Evolutionary conservation across 2,329 filamentous ascomycete species (phyloP).

Genomic region (Amesomyces nigricolor): DNA sequence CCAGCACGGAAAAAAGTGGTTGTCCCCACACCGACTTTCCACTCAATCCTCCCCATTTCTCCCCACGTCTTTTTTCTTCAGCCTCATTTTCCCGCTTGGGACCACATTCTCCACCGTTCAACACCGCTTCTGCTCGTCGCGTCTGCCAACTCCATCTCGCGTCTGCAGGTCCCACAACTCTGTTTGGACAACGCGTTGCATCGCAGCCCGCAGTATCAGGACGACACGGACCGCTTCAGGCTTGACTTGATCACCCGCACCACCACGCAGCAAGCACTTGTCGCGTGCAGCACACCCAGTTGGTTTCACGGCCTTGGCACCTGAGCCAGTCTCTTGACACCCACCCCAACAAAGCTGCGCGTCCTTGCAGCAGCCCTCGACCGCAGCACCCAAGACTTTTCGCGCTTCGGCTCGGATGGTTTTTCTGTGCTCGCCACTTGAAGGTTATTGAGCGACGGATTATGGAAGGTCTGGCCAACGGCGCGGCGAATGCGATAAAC

Average conservation of each 20-base stretch:
- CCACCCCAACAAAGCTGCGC: conserved; percentile 9
- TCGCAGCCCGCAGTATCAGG: conserved; percentile 6
- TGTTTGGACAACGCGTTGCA: conserved; percentile 12
- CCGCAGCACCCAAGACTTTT: conserved; percentile 22
- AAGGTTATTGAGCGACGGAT: conserved; percentile 36
- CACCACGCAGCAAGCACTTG: conserved; percentile 15
- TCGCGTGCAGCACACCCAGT: conserved; percentile 6
- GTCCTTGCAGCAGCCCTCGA: conserved; percentile 3
- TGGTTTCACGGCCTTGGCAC: conserved; percentile 6
- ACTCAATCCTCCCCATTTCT: conserved; percentile 38
- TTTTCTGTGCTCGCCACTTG: conserved; percentile 26
- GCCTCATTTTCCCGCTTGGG: conserved; percentile 29
- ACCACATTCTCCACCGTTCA: conserved; percentile 25
- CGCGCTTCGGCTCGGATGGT: conserved; percentile 27
- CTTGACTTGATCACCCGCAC: not conserved
- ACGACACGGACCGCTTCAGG: conserved; percentile 1
- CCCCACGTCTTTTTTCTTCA: conserved; percentile 30
- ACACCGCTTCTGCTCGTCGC: conserved; percentile 25
- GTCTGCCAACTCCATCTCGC: conserved; percentile 21
- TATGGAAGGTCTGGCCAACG: conserved; percentile 50
- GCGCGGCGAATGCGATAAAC: conserved; percentile 53
- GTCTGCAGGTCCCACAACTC: conserved; percentile 18
- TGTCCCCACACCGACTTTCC: conserved; percentile 44
- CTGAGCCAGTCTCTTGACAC: not conserved
- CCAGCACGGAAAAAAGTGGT: conserved; percentile 38